These are phyloP conservation scores for Beauveria pseudobassiana DNA, from an alignment of 2,329 filamentous ascomycete species.

Conservation along the genomic window DNA sequence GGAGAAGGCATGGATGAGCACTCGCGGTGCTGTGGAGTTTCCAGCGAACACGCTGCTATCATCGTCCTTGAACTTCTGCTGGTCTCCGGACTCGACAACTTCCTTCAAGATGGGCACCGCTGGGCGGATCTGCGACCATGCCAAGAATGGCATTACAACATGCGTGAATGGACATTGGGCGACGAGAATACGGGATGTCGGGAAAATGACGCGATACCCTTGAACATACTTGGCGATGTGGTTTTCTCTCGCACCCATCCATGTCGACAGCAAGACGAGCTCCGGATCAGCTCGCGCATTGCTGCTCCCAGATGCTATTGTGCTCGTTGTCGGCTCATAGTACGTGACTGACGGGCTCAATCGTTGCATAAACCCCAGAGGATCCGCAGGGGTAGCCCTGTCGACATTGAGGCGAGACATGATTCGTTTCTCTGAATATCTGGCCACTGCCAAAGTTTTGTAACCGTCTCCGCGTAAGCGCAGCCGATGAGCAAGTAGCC, in stretches of 20 bases:
- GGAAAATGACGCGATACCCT: conserved; percentile 37
- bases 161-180: conserved; percentile 33
- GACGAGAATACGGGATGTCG: conserved; percentile 38
- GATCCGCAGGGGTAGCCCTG: background rate
- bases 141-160: conserved; percentile 25
- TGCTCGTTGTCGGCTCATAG: conserved; percentile 20
- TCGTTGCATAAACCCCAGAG: conserved; percentile 7
- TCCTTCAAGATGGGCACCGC: conserved; percentile 33
- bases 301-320: background rate
- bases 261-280: conserved; percentile 40
- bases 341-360: conserved; percentile 31
- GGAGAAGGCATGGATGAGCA: conserved; percentile 44
- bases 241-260: conserved; percentile 43
- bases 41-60: background rate
- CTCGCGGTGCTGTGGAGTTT: conserved; percentile 12
- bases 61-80: conserved; percentile 11
- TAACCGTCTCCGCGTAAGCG: background rate
- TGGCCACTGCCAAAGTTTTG: background rate
- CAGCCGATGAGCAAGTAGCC: background rate
- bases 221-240: conserved; percentile 46
- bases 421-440: background rate
- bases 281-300: conserved; percentile 28
- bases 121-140: conserved; percentile 27
- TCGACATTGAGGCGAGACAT: background rate
- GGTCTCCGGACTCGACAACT: conserved; percentile 18